These are phyloP conservation scores for Aspergillus alliaceus DNA, from an alignment of 2,329 filamentous ascomycete genomes.

Conservation along the genomic window DNA sequence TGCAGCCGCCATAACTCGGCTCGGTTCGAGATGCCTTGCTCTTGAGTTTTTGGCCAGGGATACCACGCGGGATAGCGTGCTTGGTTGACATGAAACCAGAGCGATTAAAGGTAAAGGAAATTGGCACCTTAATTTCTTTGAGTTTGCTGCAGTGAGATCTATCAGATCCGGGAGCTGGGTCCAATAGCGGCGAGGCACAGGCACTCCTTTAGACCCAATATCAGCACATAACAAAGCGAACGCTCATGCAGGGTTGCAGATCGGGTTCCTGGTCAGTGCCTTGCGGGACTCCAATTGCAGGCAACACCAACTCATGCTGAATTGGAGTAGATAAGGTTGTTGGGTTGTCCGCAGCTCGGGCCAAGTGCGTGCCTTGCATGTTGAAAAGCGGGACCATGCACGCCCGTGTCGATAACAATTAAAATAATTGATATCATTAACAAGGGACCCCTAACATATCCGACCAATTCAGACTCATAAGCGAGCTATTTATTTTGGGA, in stretches of 20 bases:
- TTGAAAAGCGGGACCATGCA: slow-evolving; percentile 1
- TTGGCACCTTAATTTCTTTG: not conserved
- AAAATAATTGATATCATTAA: not conserved
- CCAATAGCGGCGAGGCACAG: not conserved
- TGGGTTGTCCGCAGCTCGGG: slow-evolving; percentile 9
- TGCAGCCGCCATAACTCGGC: slow-evolving; percentile 10
- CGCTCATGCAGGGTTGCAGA: slow-evolving; percentile 8
- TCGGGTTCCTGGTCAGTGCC: slow-evolving; percentile 1
- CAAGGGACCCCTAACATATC: not conserved
- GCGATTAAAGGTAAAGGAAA: too few relatives aligned
- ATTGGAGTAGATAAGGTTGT: slow-evolving; percentile 15
- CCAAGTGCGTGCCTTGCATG: slow-evolving; percentile 15
- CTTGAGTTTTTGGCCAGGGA: slow-evolving; percentile 1
- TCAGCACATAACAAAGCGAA: not conserved
- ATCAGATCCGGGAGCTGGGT: not conserved
- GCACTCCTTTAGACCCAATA: not conserved
- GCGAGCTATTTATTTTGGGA: not conserved
- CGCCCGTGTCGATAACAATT: slow-evolving; percentile 9
- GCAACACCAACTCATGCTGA: not conserved
- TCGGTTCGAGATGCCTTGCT: slow-evolving; percentile 16
- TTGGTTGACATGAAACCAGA: not conserved
- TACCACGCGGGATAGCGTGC: slow-evolving; percentile 12
- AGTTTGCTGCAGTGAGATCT: not conserved
- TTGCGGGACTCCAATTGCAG: not conserved
- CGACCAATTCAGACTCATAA: not conserved